Base-by-base conservation (phyloP, 1,284 basidiomycete genomes). In the Pulveroboletus ridleyi region DNA sequence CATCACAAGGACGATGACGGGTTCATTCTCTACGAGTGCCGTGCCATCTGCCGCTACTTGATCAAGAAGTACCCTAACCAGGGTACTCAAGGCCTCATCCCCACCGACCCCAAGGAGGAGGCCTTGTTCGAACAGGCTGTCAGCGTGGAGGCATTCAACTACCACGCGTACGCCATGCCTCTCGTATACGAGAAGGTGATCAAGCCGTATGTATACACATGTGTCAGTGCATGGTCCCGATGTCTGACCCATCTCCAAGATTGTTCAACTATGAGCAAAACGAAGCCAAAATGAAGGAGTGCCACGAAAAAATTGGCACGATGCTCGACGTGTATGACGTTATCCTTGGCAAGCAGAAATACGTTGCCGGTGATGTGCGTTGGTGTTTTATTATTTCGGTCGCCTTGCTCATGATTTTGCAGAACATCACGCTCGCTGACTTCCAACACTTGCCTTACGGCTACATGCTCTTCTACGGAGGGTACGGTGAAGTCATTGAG, bases 371-470 rank as follows among this genome's bases (percentile, higher is more conserved):
- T 1, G 75, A 85, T 29, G 81, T 83, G 58, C 62, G 79, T 76
- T 4, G 42, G 62, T 0, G 23, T 49, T 14, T 9, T 22, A 1
- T 3, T 4, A 5, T 35, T 58, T 58, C 35, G 55, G 62, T 53
- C 25, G 23, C 5, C 4, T 58, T 7, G 29, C 68, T 75, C 49
- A 71, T 42, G 44, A n/a, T 4, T 25, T 62, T 11, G 39, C 54
- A 84, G 82, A 71, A 73, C 35, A 5, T 81, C 58, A 86, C 84
- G 6, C 71, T 87, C 10, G 84, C 81, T 11, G 86, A 88, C 71
- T 76, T 88, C 11, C 81, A 81, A 73, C 86, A 88, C 70, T 69
- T 88, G 25, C 80, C 87, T 1, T 81, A 81, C 62, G 85, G 81
- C 41, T 58, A 15, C 23, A 3, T 53, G 29, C 49, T 76, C 23